Conservation (phyloP, 345 rosid species). For the Eucalyptus lansdowneana region DNA sequence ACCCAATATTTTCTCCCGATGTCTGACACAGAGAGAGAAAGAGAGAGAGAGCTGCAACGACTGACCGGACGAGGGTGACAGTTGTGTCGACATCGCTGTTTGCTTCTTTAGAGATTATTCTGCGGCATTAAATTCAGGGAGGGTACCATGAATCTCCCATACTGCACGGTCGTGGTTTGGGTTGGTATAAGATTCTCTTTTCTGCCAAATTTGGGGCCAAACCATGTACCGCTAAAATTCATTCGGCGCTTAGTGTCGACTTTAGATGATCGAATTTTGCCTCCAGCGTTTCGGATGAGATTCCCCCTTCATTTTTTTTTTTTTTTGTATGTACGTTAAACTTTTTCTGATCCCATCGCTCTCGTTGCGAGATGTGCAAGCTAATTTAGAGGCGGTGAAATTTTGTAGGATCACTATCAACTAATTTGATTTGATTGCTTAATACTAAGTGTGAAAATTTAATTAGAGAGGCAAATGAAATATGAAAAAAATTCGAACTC, state of each 20-base stretch:
- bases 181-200: neutral
- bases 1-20: too few species aligned
- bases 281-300: neutral
- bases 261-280: neutral
- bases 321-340: too few species aligned
- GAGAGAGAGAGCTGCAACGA: neutral
- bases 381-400: rapidly evolving
- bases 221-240: neutral
- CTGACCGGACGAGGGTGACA: neutral
- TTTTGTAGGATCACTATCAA: rapidly evolving
- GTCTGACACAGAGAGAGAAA: neutral
- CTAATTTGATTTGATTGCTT: rapidly evolving
- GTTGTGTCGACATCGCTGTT: neutral
- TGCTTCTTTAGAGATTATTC: neutral
- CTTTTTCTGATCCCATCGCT: rapidly evolving
- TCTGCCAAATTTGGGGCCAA: neutral
- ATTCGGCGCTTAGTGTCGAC: neutral
- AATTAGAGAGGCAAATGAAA: rapidly evolving
- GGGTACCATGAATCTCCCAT: neutral
- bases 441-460: rapidly evolving
- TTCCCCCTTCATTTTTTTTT: neutral
- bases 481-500: rapidly evolving
- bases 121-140: neutral
- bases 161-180: neutral
- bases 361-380: rapidly evolving